Evolutionary conservation across 768 basidiomycete genomes (phyloP).

Genomic region (Suillus fuscotomentosus): DNA sequence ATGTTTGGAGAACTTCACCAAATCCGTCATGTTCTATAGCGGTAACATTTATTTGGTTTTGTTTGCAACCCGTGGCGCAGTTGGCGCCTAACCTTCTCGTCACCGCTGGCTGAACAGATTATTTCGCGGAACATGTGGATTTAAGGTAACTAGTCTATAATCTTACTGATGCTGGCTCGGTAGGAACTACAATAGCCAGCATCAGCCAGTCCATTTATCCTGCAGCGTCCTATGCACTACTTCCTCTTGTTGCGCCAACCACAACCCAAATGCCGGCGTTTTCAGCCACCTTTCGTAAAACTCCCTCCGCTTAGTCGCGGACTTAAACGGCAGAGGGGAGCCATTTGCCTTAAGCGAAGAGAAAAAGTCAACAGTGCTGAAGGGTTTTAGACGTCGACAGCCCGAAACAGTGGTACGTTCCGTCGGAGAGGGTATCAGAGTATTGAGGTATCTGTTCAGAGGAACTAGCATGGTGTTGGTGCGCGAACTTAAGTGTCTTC

Average conservation of each 20-base stretch:
- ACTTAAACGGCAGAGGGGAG: constrained; percentile 72
- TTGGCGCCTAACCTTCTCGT: neutral
- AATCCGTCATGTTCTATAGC: constrained; percentile 16
- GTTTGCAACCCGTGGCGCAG: constrained; percentile 25
- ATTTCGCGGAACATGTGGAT: neutral
- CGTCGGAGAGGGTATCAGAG: constrained; percentile 72
- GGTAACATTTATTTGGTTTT: constrained; percentile 22
- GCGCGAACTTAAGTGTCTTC: constrained; percentile 80
- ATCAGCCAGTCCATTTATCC: constrained; percentile 11
- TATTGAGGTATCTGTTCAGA: constrained; percentile 87
- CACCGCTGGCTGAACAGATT: constrained; percentile 1
- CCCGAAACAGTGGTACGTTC: constrained; percentile 33
- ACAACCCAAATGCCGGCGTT: constrained; percentile 74
- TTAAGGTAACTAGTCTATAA: neutral
- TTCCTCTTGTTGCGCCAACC: constrained; percentile 76
- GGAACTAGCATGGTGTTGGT: constrained; percentile 88
- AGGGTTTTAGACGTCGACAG: constrained; percentile 59
- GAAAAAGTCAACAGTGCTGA: constrained; percentile 68
- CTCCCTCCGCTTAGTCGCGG: constrained; percentile 57
- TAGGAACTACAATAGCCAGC: neutral
- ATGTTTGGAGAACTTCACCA: constrained; percentile 9
- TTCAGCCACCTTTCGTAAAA: constrained; percentile 81
- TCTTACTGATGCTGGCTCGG: neutral
- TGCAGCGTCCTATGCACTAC: constrained; percentile 59
- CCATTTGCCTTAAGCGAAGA: constrained; percentile 71